A percentile compares a stretch with the other conserved stretches of the same genome.
These are phyloP conservation scores for Ceratocystis harringtonii DNA, from an alignment of 2,329 filamentous ascomycete species.

Conservation along the genomic window DNA sequence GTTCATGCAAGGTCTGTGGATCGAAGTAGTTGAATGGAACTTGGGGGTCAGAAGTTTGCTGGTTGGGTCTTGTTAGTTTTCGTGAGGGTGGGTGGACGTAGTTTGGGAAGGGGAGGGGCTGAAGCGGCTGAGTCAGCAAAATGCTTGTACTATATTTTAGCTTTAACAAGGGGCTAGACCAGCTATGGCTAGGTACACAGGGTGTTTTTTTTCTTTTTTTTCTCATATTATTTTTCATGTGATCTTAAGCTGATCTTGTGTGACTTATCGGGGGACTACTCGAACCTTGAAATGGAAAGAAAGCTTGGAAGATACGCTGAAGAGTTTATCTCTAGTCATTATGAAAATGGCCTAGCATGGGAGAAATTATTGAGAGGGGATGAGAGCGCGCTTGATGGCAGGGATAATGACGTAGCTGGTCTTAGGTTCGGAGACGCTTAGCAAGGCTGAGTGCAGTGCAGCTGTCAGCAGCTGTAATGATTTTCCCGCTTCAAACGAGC, in stretches of 20 bases:
- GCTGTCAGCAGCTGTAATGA: background rate
- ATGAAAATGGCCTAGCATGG: background rate
- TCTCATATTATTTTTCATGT: background rate
- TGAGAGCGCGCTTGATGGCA: background rate
- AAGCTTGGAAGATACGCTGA: background rate
- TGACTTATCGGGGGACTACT: background rate
- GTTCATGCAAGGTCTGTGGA: background rate
- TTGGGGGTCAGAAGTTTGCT: background rate
- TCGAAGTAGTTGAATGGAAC: background rate
- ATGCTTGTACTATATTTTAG: background rate
- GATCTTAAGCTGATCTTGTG: background rate
- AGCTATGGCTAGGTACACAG: background rate
- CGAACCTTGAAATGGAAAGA: background rate
- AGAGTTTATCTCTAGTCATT: background rate
- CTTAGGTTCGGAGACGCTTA: background rate
- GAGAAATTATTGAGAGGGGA: background rate
- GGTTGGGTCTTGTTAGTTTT: background rate
- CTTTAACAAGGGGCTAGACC: background rate
- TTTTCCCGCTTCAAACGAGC: background rate
- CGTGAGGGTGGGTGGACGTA: background rate
- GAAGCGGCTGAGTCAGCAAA: background rate
- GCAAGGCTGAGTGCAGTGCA: background rate
- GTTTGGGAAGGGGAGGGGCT: background rate
- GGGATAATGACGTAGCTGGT: conserved; percentile 7
- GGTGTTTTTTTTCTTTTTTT: background rate